Evolutionary conservation across 2,329 filamentous ascomycete genomes (phyloP).

Genomic region (Penicillium sp.): DNA sequence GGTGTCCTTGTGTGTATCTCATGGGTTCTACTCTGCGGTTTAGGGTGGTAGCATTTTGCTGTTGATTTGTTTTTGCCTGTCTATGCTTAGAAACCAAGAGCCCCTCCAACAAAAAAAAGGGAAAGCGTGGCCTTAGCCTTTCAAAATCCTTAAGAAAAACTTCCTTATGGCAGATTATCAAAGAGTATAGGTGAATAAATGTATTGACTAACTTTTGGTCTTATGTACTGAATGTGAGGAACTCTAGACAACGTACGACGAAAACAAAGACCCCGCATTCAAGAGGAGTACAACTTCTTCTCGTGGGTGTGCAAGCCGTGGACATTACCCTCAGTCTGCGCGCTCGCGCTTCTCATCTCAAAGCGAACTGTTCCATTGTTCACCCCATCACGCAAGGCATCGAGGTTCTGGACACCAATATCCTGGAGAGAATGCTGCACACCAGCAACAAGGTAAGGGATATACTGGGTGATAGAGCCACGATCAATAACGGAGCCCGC

Average conservation of each 20-base stretch:
- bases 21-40: too few relatives aligned
- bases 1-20: too few relatives aligned
- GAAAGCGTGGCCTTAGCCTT: too few relatives aligned
- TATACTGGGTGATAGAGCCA: slow-evolving; percentile 85
- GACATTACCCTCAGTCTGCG: slow-evolving; percentile 93
- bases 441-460: slow-evolving; percentile 91
- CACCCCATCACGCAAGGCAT: slow-evolving; percentile 73
- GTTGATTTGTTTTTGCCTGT: too few relatives aligned
- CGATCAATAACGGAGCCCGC: slow-evolving; percentile 63
- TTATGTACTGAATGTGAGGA: background rate
- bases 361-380: slow-evolving; percentile 76
- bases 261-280: background rate
- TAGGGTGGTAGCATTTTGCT: too few relatives aligned
- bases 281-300: slow-evolving; percentile 89
- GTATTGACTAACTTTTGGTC: background rate
- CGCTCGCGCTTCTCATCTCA: slow-evolving; percentile 89
- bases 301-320: slow-evolving; percentile 97
- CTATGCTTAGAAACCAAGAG: too few relatives aligned
- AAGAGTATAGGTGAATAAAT: too few relatives aligned
- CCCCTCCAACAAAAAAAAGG: too few relatives aligned
- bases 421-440: slow-evolving; percentile 98
- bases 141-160: too few relatives aligned
- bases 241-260: background rate
- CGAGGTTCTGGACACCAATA: slow-evolving; percentile 78
- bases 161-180: too few relatives aligned